Base-by-base conservation (phyloP, 2,329 filamentous ascomycete genomes). In the Macrophomina tecta region DNA sequence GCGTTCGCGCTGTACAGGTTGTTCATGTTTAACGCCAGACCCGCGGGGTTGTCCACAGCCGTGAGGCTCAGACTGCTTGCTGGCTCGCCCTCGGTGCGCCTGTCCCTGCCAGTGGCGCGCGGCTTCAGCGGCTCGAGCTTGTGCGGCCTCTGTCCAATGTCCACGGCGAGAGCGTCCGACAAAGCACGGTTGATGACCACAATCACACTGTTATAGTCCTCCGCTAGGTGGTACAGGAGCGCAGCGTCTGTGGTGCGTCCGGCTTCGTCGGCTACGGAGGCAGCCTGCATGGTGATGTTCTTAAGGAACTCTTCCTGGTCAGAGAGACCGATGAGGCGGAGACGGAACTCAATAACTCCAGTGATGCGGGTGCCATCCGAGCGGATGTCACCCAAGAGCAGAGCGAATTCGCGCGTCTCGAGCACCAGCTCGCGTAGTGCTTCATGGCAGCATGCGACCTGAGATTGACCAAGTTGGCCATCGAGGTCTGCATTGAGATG, bases 331-430 rank as follows among this genome's bases (percentile, higher is more conserved):
- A 99, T 94, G 66, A 99, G 85, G 36, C 86, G 84, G 49, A 93
- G 88, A 45, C 94, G 91, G 74, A 93, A 87, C 79, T 98, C 94
- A 69, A 99, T 94, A 32, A 93, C 87, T 62, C 95, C 95, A 67
- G 88, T 89, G 71, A 97, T 92, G 68, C 94, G 90, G 69, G 89
- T 90, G 28, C 95, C 95, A 75, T 98, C 93, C 1, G 89, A 87
- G 68, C 89, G 87, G 72, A 99, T 93, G 76, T 99, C 96, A 64
- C 96, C 95, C 58, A 99, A 89, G 14, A 99, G 84, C 74, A 93
- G 91, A 74, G 94, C 94, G 79, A 98, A 99, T 76, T 99, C 95
- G 71, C 94, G 89, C 23, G 94, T 97, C 81, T 99, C 95, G n/a
- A 99, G 85, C 32, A 97, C 93, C 66, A 98, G 89, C 79, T 98